These are phyloP conservation scores for Xylaria nigripes DNA, from an alignment of 495 filamentous ascomycete genomes.

Conservation along the genomic window DNA sequence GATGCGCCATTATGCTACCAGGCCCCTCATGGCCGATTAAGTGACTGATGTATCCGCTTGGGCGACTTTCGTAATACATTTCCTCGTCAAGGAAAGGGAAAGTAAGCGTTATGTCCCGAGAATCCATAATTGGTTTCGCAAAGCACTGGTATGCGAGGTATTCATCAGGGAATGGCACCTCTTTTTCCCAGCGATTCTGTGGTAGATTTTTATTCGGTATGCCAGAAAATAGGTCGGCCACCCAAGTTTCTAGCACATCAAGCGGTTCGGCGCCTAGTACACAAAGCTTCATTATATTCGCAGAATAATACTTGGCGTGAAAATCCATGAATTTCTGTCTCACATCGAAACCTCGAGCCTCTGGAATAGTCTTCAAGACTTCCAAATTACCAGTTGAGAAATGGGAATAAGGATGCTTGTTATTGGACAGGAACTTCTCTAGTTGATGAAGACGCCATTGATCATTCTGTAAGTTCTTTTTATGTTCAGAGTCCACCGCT, in stretches of 20 bases:
- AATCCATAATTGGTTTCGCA: conserved; percentile 95
- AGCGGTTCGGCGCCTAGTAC: conserved; percentile 82
- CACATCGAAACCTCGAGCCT: conserved; percentile 75
- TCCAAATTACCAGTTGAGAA: conserved; percentile 94
- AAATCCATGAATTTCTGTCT: conserved; percentile 92
- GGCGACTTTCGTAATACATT: conserved; percentile 68
- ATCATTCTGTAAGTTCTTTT: conserved; percentile 98
- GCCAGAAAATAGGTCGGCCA: conserved; percentile 72
- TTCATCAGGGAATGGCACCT: conserved; percentile 56
- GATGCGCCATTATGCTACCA: conserved; percentile 88
- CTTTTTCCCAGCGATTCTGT: conserved; percentile 72
- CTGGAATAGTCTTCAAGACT: conserved; percentile 77
- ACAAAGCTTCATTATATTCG: conserved; percentile 93
- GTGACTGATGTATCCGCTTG: conserved; percentile 84
- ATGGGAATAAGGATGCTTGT: conserved; percentile 85
- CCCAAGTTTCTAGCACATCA: conserved; percentile 84
- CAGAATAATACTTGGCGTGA: conserved; percentile 84
- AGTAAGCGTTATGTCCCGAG: conserved; percentile 69
- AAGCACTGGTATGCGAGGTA: conserved; percentile 76
- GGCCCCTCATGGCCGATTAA: conserved; percentile 95
- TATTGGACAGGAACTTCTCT: conserved; percentile 82
- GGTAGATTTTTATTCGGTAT: conserved; percentile 79
- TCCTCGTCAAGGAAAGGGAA: conserved; percentile 93
- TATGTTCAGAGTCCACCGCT: conserved; percentile 97
- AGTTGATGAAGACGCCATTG: conserved; percentile 88